Evolutionary conservation across 106 monocot species (phyloP).

Genomic region (Vanilla planifolia): DNA sequence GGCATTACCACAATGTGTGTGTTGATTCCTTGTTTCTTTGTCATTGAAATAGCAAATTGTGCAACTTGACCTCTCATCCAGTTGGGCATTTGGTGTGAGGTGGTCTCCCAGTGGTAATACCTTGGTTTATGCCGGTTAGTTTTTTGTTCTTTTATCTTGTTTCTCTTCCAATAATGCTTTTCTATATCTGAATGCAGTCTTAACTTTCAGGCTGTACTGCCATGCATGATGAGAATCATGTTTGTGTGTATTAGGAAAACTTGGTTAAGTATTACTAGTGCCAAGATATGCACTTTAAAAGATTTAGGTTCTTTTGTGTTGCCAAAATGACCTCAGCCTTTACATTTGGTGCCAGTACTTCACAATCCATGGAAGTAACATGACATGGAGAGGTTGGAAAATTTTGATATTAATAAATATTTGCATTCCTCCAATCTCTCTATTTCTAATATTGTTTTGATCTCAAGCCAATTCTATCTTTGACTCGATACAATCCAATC

Average conservation of each 20-base stretch:
- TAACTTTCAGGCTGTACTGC: background rate
- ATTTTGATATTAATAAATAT: too few relatives aligned
- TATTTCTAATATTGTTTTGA: too few relatives aligned
- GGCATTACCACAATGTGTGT: background rate
- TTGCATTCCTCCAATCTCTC: too few relatives aligned
- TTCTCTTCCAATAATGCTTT: background rate
- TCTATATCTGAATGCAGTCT: too few relatives aligned
- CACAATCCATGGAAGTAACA: too few relatives aligned
- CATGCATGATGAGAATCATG: background rate
- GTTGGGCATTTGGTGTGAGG: conserved; percentile 88
- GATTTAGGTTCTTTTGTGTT: too few relatives aligned
- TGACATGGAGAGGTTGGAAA: too few relatives aligned
- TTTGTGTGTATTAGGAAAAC: too few relatives aligned
- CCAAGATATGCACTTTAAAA: background rate
- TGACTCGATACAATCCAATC: too few relatives aligned
- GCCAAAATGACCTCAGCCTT: too few relatives aligned
- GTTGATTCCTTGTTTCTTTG: background rate
- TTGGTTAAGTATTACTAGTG: background rate
- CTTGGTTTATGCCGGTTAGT: conserved; percentile 83
- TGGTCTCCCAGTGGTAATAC: conserved; percentile 96
- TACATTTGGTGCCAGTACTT: too few relatives aligned
- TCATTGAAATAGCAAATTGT: conserved; percentile 64
- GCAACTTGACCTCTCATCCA: conserved; percentile 89
- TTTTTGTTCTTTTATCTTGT: background rate
- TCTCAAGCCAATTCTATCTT: too few relatives aligned